Evolutionary conservation across 225 moss, liverwort and hornwort genomes (phyloP).

Genomic region (Antitrichia curtipendula): DNA sequence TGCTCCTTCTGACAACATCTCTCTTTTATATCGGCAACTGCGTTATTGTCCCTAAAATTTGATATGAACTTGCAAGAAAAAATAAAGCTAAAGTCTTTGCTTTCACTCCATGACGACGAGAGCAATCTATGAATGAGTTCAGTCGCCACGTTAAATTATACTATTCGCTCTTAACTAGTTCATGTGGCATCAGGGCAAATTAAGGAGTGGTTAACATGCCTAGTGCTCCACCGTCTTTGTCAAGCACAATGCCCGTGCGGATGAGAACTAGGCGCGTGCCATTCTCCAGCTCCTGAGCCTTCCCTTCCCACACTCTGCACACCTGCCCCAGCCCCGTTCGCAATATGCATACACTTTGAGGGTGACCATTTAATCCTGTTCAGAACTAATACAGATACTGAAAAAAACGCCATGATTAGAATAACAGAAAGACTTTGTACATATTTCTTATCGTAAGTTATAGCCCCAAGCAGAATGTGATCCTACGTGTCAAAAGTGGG

Average conservation of each 20-base stretch:
- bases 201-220: constrained; percentile 19
- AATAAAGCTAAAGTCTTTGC: background rate
- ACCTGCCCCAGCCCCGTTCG: constrained; percentile 51
- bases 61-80: background rate
- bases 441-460: background rate
- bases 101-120: background rate
- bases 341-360: background rate
- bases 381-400: background rate
- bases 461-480: background rate
- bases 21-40: background rate
- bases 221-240: constrained; percentile 81
- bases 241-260: constrained; percentile 86
- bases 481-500: constrained; percentile 33
- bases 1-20: background rate
- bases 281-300: constrained; percentile 64
- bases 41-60: background rate
- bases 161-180: background rate
- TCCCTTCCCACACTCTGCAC: constrained; percentile 89
- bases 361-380: background rate
- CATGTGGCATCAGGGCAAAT: background rate
- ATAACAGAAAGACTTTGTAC: background rate
- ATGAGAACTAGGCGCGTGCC: constrained; percentile 82
- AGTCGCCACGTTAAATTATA: background rate
- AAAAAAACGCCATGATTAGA: background rate
- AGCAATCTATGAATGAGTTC: background rate